phyloP scores from a whole-genome alignment of 495 filamentous ascomycete species.

The Aspergillus sclerotiicarbonarius region DNA sequence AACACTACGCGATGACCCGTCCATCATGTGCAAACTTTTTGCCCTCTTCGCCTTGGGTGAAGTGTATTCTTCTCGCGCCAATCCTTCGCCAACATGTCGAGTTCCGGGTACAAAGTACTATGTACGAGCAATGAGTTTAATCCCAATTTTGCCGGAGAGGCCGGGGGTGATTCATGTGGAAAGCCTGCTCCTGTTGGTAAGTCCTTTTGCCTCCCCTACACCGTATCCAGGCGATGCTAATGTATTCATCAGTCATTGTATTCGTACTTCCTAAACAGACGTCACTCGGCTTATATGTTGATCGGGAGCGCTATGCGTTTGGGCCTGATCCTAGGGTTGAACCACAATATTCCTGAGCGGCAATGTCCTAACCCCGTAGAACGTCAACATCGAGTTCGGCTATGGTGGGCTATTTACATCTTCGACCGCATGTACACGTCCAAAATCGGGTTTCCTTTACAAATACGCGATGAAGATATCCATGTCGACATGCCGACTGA shows the following conservation, averaged over 20 bases:
- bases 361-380: slow-evolving; percentile 24
- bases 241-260: slow-evolving; percentile 22
- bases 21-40: slow-evolving; percentile 30
- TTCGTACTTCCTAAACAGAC: slow-evolving; percentile 33
- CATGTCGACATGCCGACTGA: slow-evolving; percentile 31
- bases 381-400: slow-evolving; percentile 30
- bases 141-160: slow-evolving; percentile 30
- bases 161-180: slow-evolving; percentile 29
- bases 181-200: slow-evolving; percentile 26
- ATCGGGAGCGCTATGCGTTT: slow-evolving; percentile 31
- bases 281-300: slow-evolving; percentile 30
- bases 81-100: slow-evolving; percentile 12
- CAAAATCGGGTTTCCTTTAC: slow-evolving; percentile 30
- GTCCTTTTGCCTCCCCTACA: background rate
- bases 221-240: slow-evolving; percentile 4
- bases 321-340: slow-evolving; percentile 29
- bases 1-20: slow-evolving; percentile 17
- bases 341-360: slow-evolving; percentile 33
- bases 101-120: slow-evolving; percentile 33
- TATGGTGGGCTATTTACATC: slow-evolving; percentile 36
- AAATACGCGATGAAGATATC: slow-evolving; percentile 33
- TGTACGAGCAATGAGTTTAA: slow-evolving; percentile 30
- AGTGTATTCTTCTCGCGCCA: slow-evolving; percentile 26
- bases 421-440: slow-evolving; percentile 35
- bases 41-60: slow-evolving; percentile 33